A percentile compares a stretch with the other conserved stretches of the same genome.
phyloP scores from a whole-genome alignment of 1,284 basidiomycete species.

The Puccinia horiana region DNA sequence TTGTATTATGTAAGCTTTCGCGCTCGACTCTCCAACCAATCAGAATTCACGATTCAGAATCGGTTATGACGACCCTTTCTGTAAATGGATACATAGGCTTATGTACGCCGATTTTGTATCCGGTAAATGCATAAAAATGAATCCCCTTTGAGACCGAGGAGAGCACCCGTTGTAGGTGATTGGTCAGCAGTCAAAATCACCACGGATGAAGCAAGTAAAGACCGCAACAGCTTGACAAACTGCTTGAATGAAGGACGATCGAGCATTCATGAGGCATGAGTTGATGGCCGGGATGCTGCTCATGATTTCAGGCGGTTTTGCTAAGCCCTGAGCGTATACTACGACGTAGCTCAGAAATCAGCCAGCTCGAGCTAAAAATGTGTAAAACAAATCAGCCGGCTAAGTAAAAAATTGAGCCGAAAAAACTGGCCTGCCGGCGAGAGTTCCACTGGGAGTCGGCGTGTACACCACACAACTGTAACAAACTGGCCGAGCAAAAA shows the following conservation, averaged over 20 bases:
- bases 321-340: too few relatives aligned
- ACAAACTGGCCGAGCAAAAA: slow-evolving; percentile 3
- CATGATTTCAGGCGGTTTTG: too few relatives aligned
- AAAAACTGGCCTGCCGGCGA: background rate
- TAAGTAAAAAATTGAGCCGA: background rate
- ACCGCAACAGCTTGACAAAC: too few relatives aligned
- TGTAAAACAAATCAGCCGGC: background rate
- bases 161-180: background rate
- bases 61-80: background rate
- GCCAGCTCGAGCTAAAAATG: too few relatives aligned
- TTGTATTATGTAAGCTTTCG: background rate
- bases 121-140: background rate
- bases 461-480: background rate
- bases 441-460: background rate
- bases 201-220: too few relatives aligned
- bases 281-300: background rate
- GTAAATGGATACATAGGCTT: background rate
- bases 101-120: background rate
- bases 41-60: slow-evolving; percentile 15
- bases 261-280: too few relatives aligned
- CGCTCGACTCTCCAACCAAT: slow-evolving; percentile 7
- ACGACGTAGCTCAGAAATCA: too few relatives aligned
- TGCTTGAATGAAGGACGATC: too few relatives aligned
- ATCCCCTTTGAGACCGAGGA: background rate
- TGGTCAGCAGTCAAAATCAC: background rate